phyloP scores from a whole-genome alignment of 176 grass and related monocot genomes.

The Phyllostachys edulis region DNA sequence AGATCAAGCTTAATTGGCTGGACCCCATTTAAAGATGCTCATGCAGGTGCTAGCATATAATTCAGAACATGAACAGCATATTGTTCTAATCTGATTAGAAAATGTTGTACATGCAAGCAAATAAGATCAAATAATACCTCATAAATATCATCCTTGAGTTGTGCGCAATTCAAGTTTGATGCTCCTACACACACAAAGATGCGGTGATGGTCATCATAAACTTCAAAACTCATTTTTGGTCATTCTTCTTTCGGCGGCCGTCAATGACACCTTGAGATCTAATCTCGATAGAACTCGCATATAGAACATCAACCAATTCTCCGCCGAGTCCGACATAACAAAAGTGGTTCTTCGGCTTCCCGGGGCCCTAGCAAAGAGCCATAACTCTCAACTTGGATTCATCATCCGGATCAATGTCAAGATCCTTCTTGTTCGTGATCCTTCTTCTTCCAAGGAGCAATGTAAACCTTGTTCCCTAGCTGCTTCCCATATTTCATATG shows the following conservation, averaged over 20 bases:
- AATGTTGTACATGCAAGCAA: not conserved
- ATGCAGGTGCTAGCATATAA: not conserved
- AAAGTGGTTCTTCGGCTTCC: constrained; percentile 90
- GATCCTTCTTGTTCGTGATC: constrained; percentile 56
- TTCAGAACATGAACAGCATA: not conserved
- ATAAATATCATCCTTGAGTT: constrained; percentile 97
- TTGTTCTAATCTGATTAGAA: not conserved
- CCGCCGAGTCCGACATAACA: constrained; percentile 90
- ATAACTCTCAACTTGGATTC: constrained; percentile 83
- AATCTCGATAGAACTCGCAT: constrained; percentile 82
- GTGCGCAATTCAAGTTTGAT: constrained; percentile 82
- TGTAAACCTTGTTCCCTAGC: constrained; percentile 72
- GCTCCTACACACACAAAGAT: constrained; percentile 87
- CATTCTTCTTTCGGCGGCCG: constrained; percentile 83
- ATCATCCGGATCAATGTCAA: constrained; percentile 64
- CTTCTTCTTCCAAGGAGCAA: constrained; percentile 87
- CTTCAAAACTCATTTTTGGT: constrained; percentile 80
- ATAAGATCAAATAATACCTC: constrained; percentile 54
- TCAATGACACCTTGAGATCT: constrained; percentile 84
- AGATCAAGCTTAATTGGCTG: not conserved
- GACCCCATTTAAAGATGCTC: not conserved
- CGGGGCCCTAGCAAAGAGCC: constrained; percentile 96
- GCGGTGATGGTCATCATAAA: constrained; percentile 94
- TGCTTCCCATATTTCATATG: constrained; percentile 82
- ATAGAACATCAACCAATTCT: constrained; percentile 92